A percentile compares a stretch with the other conserved stretches of the same genome.
These are phyloP conservation scores for Vitis riparia DNA, from an alignment of 164 flowering plant genomes.

Conservation along the genomic window DNA sequence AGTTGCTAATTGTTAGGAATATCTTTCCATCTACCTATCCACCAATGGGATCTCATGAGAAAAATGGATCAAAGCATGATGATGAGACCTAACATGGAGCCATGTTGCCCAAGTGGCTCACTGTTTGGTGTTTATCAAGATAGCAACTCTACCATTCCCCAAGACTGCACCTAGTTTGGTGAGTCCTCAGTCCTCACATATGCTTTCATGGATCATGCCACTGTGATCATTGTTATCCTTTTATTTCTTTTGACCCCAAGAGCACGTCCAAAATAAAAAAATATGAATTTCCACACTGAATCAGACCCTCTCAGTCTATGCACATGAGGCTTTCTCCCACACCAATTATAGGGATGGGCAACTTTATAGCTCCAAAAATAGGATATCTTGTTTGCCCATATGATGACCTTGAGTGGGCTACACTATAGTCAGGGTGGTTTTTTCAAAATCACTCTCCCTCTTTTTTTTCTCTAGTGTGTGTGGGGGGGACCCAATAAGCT, in stretches of 20 bases:
- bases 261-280: not conserved
- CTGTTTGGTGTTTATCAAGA: not conserved
- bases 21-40: not conserved
- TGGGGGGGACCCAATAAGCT: conserved; percentile 7
- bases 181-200: too few relatives aligned
- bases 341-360: conserved; percentile 12
- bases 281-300: not conserved
- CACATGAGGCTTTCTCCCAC: not conserved
- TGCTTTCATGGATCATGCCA: too few relatives aligned
- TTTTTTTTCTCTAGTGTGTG: conserved; percentile 9
- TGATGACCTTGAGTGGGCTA: conserved; percentile 20
- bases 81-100: conserved; percentile 16
- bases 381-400: conserved; percentile 19
- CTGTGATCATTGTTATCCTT: too few relatives aligned
- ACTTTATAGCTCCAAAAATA: conserved; percentile 11
- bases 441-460: not conserved
- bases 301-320: not conserved
- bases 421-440: not conserved
- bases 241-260: too few relatives aligned
- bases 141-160: not conserved
- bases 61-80: conserved; percentile 6
- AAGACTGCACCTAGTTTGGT: too few relatives aligned
- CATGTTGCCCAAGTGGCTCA: conserved; percentile 13
- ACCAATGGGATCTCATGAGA: not conserved
- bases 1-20: not conserved